Evolutionary conservation across 78 protist genomes (phyloP).

Genomic region (Dictyostelium discoideum): dicty_2.7 NC_007090.3:1372001-1372500

Average conservation of each 20-base stretch:
- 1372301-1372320: slow-evolving; percentile 49
- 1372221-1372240: slow-evolving; percentile 42
- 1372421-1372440: slow-evolving; percentile 51
- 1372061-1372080: slow-evolving; percentile 41
- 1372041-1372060: slow-evolving; percentile 36
- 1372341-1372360: slow-evolving; percentile 53
- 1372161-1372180: slow-evolving; percentile 27
- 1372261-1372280: slow-evolving; percentile 63
- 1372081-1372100: slow-evolving; percentile 3
- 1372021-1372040: not conserved
- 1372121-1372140: not conserved
- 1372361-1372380: slow-evolving; percentile 27
- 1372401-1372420: slow-evolving; percentile 70
- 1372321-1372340: slow-evolving; percentile 38
- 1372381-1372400: slow-evolving; percentile 63
- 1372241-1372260: slow-evolving; percentile 37
- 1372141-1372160: slow-evolving; percentile 40
- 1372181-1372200: slow-evolving; percentile 11
- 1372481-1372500: slow-evolving; percentile 23
- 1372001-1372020: not conserved
- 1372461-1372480: slow-evolving; percentile 35
- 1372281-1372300: slow-evolving; percentile 42
- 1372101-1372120: slow-evolving; percentile 13
- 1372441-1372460: slow-evolving; percentile 1
- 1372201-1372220: slow-evolving; percentile 26